phyloP scores from a whole-genome alignment of 108 stramenopile species.

The Asterionellopsis glacialis region DNA sequence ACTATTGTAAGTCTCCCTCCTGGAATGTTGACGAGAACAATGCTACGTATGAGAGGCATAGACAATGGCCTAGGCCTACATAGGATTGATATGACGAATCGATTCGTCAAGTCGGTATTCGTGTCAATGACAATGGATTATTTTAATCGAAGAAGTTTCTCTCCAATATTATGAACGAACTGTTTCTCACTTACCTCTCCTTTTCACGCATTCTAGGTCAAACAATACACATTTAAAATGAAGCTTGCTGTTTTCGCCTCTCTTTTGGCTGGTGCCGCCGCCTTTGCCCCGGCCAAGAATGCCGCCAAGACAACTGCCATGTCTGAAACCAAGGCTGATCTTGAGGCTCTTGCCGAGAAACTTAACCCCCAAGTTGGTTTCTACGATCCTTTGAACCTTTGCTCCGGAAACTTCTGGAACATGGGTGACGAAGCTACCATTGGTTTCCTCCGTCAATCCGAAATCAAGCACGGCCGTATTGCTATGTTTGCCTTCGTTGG shows the following conservation, averaged over 20 bases:
- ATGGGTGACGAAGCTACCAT: conserved; percentile 55
- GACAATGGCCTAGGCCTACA: too few species aligned
- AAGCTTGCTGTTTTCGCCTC: conserved; percentile 8
- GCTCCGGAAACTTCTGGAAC: conserved; percentile 55
- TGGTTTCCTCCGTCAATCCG: conserved; percentile 49
- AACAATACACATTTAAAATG: not conserved
- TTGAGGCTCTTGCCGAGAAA: conserved; percentile 59
- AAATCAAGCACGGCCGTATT: conserved; percentile 62
- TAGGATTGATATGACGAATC: too few species aligned
- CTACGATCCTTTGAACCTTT: conserved; percentile 67
- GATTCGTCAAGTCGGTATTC: too few species aligned
- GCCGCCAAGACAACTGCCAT: conserved; percentile 30
- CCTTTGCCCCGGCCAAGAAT: conserved; percentile 45
- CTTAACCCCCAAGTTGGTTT: conserved; percentile 52
- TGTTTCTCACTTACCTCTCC: too few species aligned
- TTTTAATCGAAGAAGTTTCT: too few species aligned
- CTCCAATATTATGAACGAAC: too few species aligned
- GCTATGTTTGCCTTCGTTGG: conserved; percentile 65
- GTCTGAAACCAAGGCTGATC: conserved; percentile 60
- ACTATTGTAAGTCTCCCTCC: too few species aligned
- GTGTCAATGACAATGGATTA: too few species aligned
- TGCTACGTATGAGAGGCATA: too few species aligned
- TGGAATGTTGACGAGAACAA: too few species aligned
- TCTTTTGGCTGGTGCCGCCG: conserved; percentile 33
- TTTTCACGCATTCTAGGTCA: too few species aligned